These are phyloP conservation scores for Gossypium ekmanianum DNA, from an alignment of 345 rosid genomes.

Conservation along the genomic window DNA sequence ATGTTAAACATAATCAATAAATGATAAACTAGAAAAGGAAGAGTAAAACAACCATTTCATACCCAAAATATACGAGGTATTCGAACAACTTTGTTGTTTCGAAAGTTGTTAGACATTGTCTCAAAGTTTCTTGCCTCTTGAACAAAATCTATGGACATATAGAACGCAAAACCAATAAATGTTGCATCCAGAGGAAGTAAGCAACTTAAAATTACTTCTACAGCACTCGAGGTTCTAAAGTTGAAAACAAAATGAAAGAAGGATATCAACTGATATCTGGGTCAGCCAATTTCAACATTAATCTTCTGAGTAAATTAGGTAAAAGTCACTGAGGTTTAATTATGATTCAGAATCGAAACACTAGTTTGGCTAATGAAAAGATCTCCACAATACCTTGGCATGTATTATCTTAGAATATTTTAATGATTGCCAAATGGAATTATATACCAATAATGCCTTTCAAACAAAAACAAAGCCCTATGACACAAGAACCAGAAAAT, in stretches of 20 bases:
- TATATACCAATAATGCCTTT: background rate
- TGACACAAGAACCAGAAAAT: background rate
- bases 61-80: slow-evolving; percentile 78
- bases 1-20: background rate
- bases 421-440: background rate
- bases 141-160: slow-evolving; percentile 58
- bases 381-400: no score
- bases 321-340: background rate
- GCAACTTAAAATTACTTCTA: background rate
- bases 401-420: background rate
- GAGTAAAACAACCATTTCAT: slow-evolving; percentile 16
- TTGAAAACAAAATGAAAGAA: background rate
- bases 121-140: slow-evolving; percentile 82
- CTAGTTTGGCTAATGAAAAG: background rate
- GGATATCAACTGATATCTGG: background rate
- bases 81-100: slow-evolving; percentile 44
- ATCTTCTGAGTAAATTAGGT: background rate
- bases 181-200: background rate
- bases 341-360: background rate
- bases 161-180: background rate
- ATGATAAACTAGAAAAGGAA: background rate
- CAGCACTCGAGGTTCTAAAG: background rate
- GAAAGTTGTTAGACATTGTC: slow-evolving; percentile 62
- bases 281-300: background rate
- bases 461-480: background rate